Conservation (phyloP, 2,329 filamentous ascomycete genomes). For the Apiospora koreana region DNA sequence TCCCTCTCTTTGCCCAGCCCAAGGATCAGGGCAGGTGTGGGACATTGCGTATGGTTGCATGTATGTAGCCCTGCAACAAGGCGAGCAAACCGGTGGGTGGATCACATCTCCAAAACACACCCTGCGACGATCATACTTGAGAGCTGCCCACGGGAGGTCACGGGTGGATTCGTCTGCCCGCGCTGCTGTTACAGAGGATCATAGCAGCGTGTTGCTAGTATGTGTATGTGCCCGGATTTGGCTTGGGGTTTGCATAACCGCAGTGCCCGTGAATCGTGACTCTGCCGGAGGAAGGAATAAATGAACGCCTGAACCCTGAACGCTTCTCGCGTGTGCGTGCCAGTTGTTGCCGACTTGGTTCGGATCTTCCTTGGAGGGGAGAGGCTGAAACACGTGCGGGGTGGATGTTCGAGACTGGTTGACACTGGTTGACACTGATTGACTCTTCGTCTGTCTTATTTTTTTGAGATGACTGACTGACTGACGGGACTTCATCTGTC, state of each 20-base stretch:
- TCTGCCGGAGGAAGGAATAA: neutral
- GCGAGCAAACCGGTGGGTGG: conserved; percentile 2
- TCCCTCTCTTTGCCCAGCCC: neutral
- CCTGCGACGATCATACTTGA: conserved; percentile 5
- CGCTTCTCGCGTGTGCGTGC: neutral
- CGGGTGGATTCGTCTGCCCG: neutral
- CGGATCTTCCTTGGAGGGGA: neutral
- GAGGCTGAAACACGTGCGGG: conserved; percentile 1
- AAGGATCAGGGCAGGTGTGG: neutral
- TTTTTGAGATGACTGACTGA: neutral
- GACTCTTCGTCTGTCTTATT: neutral
- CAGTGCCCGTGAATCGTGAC: neutral
- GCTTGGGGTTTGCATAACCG: neutral
- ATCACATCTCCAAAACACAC: too few relatives aligned
- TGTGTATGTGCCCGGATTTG: neutral
- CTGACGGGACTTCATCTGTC: neutral
- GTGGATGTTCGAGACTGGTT: neutral
- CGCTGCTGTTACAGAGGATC: neutral
- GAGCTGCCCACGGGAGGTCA: neutral
- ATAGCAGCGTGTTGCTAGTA: neutral
- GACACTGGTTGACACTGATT: too few relatives aligned
- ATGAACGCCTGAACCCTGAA: too few relatives aligned
- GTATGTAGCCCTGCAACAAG: neutral
- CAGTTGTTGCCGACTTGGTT: neutral
- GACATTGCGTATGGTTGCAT: too few relatives aligned